phyloP scores from a whole-genome alignment of 345 rosid genomes.

The Psidium guajava region DNA sequence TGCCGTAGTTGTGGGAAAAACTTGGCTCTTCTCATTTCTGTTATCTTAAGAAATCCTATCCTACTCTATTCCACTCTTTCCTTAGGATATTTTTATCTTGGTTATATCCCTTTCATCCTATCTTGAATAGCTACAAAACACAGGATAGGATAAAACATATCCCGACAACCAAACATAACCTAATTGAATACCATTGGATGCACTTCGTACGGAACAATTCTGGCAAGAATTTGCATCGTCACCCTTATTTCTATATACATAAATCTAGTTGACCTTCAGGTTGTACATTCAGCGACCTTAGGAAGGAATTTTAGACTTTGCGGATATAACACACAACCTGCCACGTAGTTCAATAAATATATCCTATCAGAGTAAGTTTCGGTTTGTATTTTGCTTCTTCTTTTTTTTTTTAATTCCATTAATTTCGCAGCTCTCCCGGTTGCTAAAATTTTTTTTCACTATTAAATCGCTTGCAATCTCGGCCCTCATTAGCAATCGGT shows the following conservation, averaged over 20 bases:
- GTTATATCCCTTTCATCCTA: too few species aligned
- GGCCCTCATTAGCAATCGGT: too few species aligned
- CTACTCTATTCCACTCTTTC: too few species aligned
- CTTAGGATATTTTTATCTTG: too few species aligned
- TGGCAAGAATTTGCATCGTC: background rate
- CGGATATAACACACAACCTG: background rate
- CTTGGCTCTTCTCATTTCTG: too few species aligned
- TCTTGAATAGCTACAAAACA: too few species aligned
- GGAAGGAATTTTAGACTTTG: background rate
- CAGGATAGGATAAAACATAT: too few species aligned
- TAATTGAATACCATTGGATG: background rate
- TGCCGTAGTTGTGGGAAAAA: too few species aligned
- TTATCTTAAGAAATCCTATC: too few species aligned
- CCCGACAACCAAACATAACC: too few species aligned
- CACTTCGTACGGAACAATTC: background rate
- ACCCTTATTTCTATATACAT: background rate
- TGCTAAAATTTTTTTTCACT: too few species aligned
- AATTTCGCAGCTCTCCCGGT: background rate
- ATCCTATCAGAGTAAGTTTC: background rate
- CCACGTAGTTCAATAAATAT: background rate
- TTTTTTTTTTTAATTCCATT: background rate
- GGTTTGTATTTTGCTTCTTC: too few species aligned
- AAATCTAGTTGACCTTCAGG: background rate
- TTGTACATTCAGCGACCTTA: background rate
- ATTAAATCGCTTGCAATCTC: background rate